Base-by-base conservation (phyloP, 768 basidiomycete species). In the Pilatotrama ljubarskyi region DNA sequence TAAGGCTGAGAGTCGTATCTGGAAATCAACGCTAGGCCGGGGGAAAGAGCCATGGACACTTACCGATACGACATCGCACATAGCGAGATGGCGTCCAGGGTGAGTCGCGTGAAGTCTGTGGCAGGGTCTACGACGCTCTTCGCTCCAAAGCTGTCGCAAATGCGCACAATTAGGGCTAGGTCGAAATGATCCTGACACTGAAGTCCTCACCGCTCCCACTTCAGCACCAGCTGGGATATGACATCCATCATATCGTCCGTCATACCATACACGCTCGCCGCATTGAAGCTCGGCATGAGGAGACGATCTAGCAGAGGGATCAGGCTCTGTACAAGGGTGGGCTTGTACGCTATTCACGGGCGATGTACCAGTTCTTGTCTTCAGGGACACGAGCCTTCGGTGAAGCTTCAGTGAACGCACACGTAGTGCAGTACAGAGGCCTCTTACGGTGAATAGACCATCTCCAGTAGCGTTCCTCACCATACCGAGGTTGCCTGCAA, bases 211-310 rank as follows among this genome's bases (percentile, higher is more conserved):
- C 78, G 60, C 58, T 77, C 75, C 76, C 78, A 80, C 63, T 80
- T 80, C 29, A 77, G 59, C 2, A 78, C 63, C 22, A 82, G 72
- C 65, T 81, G 80, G 17, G 70, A 68, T 11, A 70, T 69, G 24
- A 81, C 75, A 57, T 82, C 81, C 14, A 74, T 70, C 80, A 81
- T 81, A 38, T 76, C 77, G 26, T 75, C 74, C 61, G 80, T 76
- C 80, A 82, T 82, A 51, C 68, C 69, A 32, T 72, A 72, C 24
- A 82, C 74, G 6, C 72, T 67, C 7, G 72, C 63, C 2, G 78
- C 73, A 7, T 77, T 78, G 66, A 82, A 77, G 8, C 73, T 74
- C 13, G 77, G 77, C 68, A 75, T 72, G 22, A 79, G 70, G 46
- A 79, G 70, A 41, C 76, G 75, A 60, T 76, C 75, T 75, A 56